A percentile compares a stretch with the other conserved stretches of the same genome.
phyloP scores from a whole-genome alignment of 306 rosid genomes.

The Alnus glutinosa region DNA sequence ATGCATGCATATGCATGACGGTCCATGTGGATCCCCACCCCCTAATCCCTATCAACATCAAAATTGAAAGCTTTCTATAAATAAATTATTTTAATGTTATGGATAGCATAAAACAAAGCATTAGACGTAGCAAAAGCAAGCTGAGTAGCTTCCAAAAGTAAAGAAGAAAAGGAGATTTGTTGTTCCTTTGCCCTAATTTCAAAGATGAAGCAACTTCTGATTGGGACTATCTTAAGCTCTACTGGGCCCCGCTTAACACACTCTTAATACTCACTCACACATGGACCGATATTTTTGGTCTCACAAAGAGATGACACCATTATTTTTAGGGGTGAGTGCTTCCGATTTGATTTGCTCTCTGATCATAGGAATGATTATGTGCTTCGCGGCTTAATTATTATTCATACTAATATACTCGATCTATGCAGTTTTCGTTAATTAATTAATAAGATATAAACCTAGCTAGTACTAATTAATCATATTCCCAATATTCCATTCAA shows the following conservation, averaged over 20 bases:
- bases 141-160: too few species aligned
- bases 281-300: constrained; percentile 35
- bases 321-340: constrained; percentile 34
- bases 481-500: too few species aligned
- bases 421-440: too few species aligned
- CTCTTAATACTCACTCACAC: too few species aligned
- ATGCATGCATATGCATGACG: too few species aligned
- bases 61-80: too few species aligned
- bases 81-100: background rate
- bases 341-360: constrained; percentile 30
- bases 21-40: constrained; percentile 26
- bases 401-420: too few species aligned
- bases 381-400: too few species aligned
- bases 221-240: constrained; percentile 29
- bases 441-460: too few species aligned
- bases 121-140: background rate
- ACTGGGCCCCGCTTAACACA: constrained; percentile 15
- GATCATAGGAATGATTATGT: too few species aligned
- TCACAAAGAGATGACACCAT: constrained; percentile 44
- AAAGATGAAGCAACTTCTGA: constrained; percentile 41
- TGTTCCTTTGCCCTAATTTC: background rate
- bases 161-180: too few species aligned
- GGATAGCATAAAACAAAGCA: constrained; percentile 17
- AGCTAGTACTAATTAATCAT: too few species aligned
- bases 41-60: constrained; percentile 22